phyloP scores from a whole-genome alignment of 106 monocot genomes.

The Hemerocallis citrina region DNA sequence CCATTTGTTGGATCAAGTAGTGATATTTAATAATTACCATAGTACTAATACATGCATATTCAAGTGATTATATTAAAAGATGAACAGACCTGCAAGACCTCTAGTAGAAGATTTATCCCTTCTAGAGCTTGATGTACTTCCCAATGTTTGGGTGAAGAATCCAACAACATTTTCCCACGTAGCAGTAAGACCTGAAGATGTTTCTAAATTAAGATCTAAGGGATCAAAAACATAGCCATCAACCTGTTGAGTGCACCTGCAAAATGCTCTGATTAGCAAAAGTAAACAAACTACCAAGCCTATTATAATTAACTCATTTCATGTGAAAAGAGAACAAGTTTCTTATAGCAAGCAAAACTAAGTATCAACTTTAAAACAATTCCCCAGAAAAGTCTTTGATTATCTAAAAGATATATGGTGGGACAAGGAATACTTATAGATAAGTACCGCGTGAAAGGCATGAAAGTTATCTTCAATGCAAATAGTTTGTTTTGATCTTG shows the following conservation, averaged over 20 bases:
- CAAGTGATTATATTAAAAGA: neutral
- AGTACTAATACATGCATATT: neutral
- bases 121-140: conserved; percentile 51
- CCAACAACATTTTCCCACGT: conserved; percentile 39
- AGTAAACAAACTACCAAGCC: neutral
- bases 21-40: neutral
- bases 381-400: neutral
- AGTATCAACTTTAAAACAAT: too few relatives aligned
- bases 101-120: conserved; percentile 60
- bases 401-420: neutral
- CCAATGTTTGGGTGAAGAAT: conserved; percentile 53
- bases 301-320: too few relatives aligned
- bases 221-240: conserved; percentile 60
- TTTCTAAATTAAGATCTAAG: conserved; percentile 54
- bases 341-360: too few relatives aligned
- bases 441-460: too few relatives aligned
- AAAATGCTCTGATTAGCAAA: conserved; percentile 1
- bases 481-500: too few relatives aligned
- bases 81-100: conserved; percentile 70
- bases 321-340: neutral
- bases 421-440: neutral
- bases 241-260: conserved; percentile 27
- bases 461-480: too few relatives aligned
- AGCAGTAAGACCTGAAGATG: conserved; percentile 16
- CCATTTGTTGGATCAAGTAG: neutral